Base-by-base conservation (phyloP, 75 land plant species). In the Ceratopteris richardii region DNA sequence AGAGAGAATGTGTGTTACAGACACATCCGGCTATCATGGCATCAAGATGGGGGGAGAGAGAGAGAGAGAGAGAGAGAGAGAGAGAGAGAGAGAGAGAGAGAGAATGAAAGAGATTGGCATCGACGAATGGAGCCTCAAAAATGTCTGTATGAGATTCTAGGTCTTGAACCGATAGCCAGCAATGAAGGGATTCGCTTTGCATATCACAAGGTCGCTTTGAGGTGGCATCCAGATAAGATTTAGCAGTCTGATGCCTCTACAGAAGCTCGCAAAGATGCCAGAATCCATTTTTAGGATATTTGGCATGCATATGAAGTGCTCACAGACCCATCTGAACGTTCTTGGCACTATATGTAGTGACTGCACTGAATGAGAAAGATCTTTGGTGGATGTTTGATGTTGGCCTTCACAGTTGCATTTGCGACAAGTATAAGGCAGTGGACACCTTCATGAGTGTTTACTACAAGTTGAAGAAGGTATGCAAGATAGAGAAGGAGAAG, bases 381-480 rank as follows among this genome's bases (percentile, higher is more conserved):
- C 89, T 93, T 73, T 93, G 98, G 98, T 69, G 87, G 28, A 93
- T 93, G 98, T 93, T 93, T 57, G 98, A 93, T 74, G 80, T 67
- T 9, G 52, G 65, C 7, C 82, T 80, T 28, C 89, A 93, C 60
- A 90, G 89, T 55, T 40, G 57, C 0, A 80, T 84, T 78, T 66
- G 98, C 39, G 85, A 54, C 57, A 93, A 93, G 65, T 89, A 93
- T 67, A 78, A 73, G 33, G 98, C 98, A 31, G 81, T 93, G 37
- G 98, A 96, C 6, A 89, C 87, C 23, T 93, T 93, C 78, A 93
- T 93, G 98, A 83, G 87, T 44, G 90, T 93, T 37, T 93, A 93
- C 65, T 93, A 93, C 81, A 93, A 93, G 66, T 79, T 65, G 27
- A 93, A 93, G 85, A 93, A 93, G 66, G 98, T 96, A n/a, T 72